Conservation (phyloP, 2,329 filamentous ascomycete genomes). For the Sarocladium oryzae region DNA sequence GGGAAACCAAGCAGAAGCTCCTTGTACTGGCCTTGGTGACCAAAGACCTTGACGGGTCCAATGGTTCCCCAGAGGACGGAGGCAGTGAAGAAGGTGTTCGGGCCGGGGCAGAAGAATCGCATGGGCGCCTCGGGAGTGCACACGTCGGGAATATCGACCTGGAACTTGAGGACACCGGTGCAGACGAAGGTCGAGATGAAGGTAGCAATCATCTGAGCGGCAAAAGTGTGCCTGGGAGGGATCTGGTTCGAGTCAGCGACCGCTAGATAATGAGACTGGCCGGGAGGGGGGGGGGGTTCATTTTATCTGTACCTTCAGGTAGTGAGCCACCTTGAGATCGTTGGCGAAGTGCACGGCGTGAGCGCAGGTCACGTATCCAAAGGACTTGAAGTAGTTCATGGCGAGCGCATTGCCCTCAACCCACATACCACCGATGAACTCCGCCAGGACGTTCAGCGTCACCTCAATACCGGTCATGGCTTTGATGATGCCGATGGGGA, state of each 20-base stretch:
- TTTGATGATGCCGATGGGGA: conserved; percentile 36
- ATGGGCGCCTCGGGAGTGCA: conserved; percentile 20
- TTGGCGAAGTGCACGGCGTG: conserved; percentile 29
- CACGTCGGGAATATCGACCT: conserved; percentile 23
- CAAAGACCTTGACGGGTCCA: conserved; percentile 31
- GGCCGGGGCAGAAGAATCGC: conserved; percentile 22
- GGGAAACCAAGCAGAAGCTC: conserved; percentile 28
- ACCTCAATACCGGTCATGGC: conserved; percentile 39
- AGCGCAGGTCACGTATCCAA: conserved; percentile 27
- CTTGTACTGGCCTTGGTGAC: conserved; percentile 28
- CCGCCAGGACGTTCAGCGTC: conserved; percentile 39
- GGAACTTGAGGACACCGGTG: conserved; percentile 30
- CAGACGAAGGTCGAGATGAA: conserved; percentile 27
- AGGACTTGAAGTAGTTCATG: conserved; percentile 42
- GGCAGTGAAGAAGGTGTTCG: conserved; percentile 29
- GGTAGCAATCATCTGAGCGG: conserved; percentile 27
- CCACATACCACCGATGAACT: conserved; percentile 39
- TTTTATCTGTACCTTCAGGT: conserved; percentile 33
- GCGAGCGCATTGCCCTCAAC: conserved; percentile 37
- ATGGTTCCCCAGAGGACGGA: conserved; percentile 35
- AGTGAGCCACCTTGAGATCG: conserved; percentile 32
- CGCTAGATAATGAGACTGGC: too few species aligned
- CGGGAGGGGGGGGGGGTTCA: too few species aligned
- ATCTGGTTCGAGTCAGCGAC: too few species aligned
- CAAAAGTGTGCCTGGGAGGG: not conserved